phyloP scores from a whole-genome alignment of 148 eudicot species.

The Amaranthus palmeri region DNA sequence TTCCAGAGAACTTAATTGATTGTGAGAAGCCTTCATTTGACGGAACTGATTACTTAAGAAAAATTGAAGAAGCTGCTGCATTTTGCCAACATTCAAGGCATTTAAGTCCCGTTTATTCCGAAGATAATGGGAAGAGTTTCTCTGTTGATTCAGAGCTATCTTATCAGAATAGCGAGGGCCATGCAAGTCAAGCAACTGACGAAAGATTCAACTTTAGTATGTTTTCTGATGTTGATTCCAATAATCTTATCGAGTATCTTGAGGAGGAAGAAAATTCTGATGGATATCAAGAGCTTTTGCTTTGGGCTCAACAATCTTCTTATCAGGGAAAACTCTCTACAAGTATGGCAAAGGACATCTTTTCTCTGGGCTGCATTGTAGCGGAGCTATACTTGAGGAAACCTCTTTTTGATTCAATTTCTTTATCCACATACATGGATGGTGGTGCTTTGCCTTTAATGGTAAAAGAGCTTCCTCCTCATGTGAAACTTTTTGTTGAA shows the following conservation, averaged over 20 bases:
- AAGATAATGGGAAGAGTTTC: conserved; percentile 24
- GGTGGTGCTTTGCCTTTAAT: conserved; percentile 51
- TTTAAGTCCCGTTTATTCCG: conserved; percentile 62
- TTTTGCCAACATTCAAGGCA: conserved; percentile 76
- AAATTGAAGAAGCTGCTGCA: conserved; percentile 61
- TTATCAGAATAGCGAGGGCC: conserved; percentile 20
- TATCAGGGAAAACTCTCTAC: conserved; percentile 31
- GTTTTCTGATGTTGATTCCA: conserved; percentile 34
- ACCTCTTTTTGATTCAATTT: conserved; percentile 74
- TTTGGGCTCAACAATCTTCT: conserved; percentile 60
- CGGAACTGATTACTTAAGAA: conserved; percentile 40
- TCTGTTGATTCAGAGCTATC: conserved; percentile 26
- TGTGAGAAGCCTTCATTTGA: conserved; percentile 22
- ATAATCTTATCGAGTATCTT: conserved; percentile 61
- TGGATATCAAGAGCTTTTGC: conserved; percentile 76
- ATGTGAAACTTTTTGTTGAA: conserved; percentile 58
- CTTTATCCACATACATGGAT: conserved; percentile 48
- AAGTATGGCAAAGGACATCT: conserved; percentile 60
- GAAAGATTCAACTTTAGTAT: conserved; percentile 17
- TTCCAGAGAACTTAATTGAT: conserved; percentile 9
- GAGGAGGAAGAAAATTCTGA: conserved; percentile 53
- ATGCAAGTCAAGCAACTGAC: conserved; percentile 19
- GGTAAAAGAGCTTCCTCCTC: conserved; percentile 65
- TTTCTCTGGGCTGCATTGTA: conserved; percentile 84
- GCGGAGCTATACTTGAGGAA: conserved; percentile 80